Conservation (phyloP, 257 asterid genomes). For the Paraleonurus japonicus region DNA sequence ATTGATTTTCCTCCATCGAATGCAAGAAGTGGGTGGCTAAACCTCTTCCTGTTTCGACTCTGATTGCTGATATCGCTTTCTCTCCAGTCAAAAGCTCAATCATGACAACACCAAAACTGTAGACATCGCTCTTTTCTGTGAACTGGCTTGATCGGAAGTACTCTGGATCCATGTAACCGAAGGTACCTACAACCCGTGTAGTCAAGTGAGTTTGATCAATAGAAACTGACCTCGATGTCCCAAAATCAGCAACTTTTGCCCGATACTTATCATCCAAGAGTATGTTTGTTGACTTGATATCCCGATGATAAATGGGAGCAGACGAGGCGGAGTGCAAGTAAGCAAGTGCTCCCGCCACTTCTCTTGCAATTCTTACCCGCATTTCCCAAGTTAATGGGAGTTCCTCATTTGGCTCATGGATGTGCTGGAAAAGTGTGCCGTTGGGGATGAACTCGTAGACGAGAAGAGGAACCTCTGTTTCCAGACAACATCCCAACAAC, state of each 20-base stretch:
- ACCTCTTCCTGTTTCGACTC: no score
- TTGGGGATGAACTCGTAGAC: no score
- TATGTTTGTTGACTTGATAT: no score
- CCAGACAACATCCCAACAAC: constrained; percentile 33
- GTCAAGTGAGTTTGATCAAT: constrained; percentile 41
- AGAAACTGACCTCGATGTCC: constrained; percentile 27
- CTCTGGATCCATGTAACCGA: constrained; percentile 50
- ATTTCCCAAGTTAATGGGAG: constrained; percentile 34
- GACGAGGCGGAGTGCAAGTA: constrained; percentile 40
- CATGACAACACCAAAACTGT: constrained; percentile 38
- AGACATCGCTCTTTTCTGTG: constrained; percentile 46
- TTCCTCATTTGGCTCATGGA: constrained; percentile 29
- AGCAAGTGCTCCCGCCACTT: constrained; percentile 35
- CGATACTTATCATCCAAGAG: no score
- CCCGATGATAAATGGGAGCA: no score
- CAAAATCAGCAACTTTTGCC: no score
- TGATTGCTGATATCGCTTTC: constrained; percentile 29
- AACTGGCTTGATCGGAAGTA: constrained; percentile 38
- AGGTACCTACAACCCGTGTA: constrained; percentile 38
- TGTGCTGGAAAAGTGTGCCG: no score
- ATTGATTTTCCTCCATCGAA: constrained; percentile 27
- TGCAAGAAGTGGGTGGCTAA: constrained; percentile 36
- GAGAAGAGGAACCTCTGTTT: constrained; percentile 35
- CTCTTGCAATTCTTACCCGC: constrained; percentile 31
- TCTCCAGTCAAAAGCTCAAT: constrained; percentile 49